These are phyloP conservation scores for Neurospora sp. DNA, from an alignment of 495 filamentous ascomycete genomes.

Conservation along the genomic window DNA sequence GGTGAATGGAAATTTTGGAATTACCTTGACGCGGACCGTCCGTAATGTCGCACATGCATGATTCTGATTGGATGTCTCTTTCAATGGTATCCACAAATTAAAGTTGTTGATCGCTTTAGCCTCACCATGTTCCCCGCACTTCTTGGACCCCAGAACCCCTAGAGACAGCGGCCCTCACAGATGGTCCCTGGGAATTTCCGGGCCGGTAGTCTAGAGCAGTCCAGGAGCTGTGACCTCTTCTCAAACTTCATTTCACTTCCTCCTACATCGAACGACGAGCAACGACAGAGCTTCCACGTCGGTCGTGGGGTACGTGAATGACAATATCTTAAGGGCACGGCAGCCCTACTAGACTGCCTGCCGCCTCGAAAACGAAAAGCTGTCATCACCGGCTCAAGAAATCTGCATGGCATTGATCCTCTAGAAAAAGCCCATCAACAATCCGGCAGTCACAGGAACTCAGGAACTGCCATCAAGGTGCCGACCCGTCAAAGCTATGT, in stretches of 20 bases:
- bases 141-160: background rate
- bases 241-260: background rate
- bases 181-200: background rate
- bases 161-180: background rate
- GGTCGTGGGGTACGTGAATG: background rate
- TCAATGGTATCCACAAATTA: background rate
- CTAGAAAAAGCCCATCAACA: background rate
- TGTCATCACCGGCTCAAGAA: background rate
- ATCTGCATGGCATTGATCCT: background rate
- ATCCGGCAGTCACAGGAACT: background rate
- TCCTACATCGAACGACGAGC: background rate
- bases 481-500: background rate
- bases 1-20: background rate
- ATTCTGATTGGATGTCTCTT: background rate
- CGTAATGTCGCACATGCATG: background rate
- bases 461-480: background rate
- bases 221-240: background rate
- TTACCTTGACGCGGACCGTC: background rate
- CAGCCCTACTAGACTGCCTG: background rate
- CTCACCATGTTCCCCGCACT: background rate
- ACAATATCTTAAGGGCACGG: background rate
- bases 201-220: background rate
- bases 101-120: background rate
- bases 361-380: background rate
- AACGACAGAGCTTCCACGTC: background rate